Conservation (phyloP, 169 alveolate genomes). For the Babesia sp. region DNA sequence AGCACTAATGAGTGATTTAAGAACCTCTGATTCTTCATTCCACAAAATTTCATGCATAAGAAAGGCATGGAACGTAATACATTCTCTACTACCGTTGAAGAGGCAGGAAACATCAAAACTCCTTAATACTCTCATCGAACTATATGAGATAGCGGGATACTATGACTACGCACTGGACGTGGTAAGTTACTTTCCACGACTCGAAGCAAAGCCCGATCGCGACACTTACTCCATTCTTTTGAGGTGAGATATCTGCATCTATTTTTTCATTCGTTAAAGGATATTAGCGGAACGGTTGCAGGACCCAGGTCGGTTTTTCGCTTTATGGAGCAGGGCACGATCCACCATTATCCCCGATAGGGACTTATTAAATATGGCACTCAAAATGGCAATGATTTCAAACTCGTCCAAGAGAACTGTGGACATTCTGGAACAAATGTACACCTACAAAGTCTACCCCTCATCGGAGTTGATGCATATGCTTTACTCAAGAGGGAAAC, state of each 20-base stretch:
- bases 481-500: slow-evolving; percentile 78
- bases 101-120: slow-evolving; percentile 2
- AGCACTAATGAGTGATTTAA: slow-evolving; percentile 68
- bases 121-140: slow-evolving; percentile 74
- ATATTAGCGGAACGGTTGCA: slow-evolving; percentile 52
- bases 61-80: slow-evolving; percentile 77
- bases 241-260: slow-evolving; percentile 25
- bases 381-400: slow-evolving; percentile 63
- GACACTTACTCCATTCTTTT: slow-evolving; percentile 61
- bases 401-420: slow-evolving; percentile 70
- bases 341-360: slow-evolving; percentile 21
- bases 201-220: slow-evolving; percentile 58
- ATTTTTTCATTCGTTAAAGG: slow-evolving; percentile 1
- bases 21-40: slow-evolving; percentile 24
- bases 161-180: slow-evolving; percentile 80
- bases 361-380: slow-evolving; percentile 63
- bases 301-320: slow-evolving; percentile 72
- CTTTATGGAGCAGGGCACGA: slow-evolving; percentile 59
- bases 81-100: slow-evolving; percentile 38
- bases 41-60: slow-evolving; percentile 63
- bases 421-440: slow-evolving; percentile 75
- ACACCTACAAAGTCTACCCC: slow-evolving; percentile 73
- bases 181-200: slow-evolving; percentile 70
- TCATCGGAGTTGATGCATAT: slow-evolving; percentile 72
- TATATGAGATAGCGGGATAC: slow-evolving; percentile 78